Base-by-base conservation (phyloP, 2,329 filamentous ascomycete species). In the Thermoascus crustaceus region DNA sequence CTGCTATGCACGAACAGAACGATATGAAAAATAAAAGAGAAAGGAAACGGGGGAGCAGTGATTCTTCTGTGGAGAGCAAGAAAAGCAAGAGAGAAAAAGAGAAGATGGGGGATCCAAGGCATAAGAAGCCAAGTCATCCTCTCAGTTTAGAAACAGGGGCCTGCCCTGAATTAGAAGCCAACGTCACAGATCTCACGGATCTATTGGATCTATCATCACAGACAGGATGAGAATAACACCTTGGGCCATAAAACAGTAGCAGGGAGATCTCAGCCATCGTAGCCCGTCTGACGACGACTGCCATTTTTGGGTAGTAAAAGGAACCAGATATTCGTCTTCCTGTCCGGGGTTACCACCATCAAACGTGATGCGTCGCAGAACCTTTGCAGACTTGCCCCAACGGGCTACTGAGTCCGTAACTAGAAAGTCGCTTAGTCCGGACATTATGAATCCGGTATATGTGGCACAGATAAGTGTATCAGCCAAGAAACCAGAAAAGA, bases 171-270 rank as follows among this genome's bases (percentile, higher is more conserved):
- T 18, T 24, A 25, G 20, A 22, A 34, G 13, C 7, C 5, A 13
- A 14, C 13, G 30, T 26, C 35, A 16, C 21, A 34, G 21, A 29
- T 29, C 10, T 30, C 29, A 9, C 38, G 17, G 30, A 11, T 39
- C 10, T 25, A 38, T 16, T 29, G 34, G 30, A 21, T 41, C n/a
- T n/a, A n/a, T n/a, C n/a, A n/a, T n/a, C n/a, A n/a, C n/a, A n/a
- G n/a, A n/a, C n/a, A n/a, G n/a, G n/a, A n/a, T n/a, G n/a, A n/a
- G n/a, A n/a, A n/a, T n/a, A n/a, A n/a, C n/a, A n/a, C n/a, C n/a
- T n/a, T n/a, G n/a, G n/a, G n/a, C n/a, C n/a, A n/a, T n/a, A n/a
- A n/a, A n/a, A n/a, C n/a, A n/a, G n/a, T n/a, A n/a, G n/a, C n/a
- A n/a, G n/a, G n/a, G n/a, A n/a, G 5, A 29, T 7, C 18, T 29